phyloP scores from a whole-genome alignment of 805 yeast genomes.

The Wickerhamiella lipophila region DNA sequence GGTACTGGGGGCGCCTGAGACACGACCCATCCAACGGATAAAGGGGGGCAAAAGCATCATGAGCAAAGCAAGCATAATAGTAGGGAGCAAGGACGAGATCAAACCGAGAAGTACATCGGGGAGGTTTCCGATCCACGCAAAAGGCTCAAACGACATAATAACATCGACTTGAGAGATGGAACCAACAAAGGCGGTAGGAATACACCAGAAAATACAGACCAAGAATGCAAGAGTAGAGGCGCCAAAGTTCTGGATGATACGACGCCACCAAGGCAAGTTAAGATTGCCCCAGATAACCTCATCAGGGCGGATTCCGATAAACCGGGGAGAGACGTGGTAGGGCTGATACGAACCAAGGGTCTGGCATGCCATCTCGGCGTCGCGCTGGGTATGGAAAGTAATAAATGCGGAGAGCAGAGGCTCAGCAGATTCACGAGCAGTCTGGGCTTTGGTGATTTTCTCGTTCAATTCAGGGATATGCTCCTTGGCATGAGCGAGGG shows the following conservation, averaged over 20 bases:
- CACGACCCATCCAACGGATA: conserved; percentile 61
- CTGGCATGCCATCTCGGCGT: conserved; percentile 81
- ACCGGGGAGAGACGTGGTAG: conserved; percentile 34
- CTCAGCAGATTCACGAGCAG: conserved; percentile 37
- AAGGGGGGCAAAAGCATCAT: conserved; percentile 81
- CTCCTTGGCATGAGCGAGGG: conserved; percentile 60
- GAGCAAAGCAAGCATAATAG: conserved; percentile 63
- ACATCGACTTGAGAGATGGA: conserved; percentile 70
- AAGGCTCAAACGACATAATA: conserved; percentile 27
- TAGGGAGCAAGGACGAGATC: conserved; percentile 78
- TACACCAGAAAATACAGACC: conserved; percentile 80
- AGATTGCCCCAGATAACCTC: conserved; percentile 79
- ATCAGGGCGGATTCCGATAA: conserved; percentile 60
- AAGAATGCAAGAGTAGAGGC: conserved; percentile 51
- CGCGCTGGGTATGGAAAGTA: conserved; percentile 72
- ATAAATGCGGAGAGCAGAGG: conserved; percentile 77
- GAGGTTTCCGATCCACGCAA: conserved; percentile 59
- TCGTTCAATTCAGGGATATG: conserved; percentile 55
- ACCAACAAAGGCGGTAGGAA: conserved; percentile 98
- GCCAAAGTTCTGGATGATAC: conserved; percentile 42
- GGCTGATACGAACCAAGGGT: conserved; percentile 41
- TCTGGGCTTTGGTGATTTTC: conserved; percentile 49
- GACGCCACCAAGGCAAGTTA: conserved; percentile 42
- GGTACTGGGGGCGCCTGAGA: conserved; percentile 56
- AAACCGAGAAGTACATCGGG: conserved; percentile 64